Conservation (phyloP, 257 asterid genomes). For the Voacanga thouarsii region DNA sequence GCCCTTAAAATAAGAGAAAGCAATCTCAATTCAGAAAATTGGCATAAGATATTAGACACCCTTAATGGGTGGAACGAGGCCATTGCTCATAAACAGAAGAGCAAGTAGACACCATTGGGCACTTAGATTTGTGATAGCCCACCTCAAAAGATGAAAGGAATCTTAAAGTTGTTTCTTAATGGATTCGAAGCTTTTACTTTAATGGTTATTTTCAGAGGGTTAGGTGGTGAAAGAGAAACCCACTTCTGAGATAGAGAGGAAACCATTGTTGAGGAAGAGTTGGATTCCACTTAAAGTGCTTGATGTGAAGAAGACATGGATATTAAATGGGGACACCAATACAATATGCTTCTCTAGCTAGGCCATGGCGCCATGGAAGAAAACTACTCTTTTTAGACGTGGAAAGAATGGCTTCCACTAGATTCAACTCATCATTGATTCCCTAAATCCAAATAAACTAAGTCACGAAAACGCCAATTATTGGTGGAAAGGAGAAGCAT, state of each 20-base stretch:
- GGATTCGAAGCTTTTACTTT: conserved; percentile 32
- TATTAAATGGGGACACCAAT: conserved; percentile 37
- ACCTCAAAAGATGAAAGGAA: conserved; percentile 53
- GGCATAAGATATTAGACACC: conserved; percentile 11
- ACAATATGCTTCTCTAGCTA: conserved; percentile 20
- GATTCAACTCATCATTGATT: conserved; percentile 49
- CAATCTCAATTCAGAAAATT: not conserved
- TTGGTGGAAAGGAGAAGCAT: conserved; percentile 44
- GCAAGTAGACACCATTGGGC: conserved; percentile 51
- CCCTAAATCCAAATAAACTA: conserved; percentile 39
- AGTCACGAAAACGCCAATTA: conserved; percentile 49
- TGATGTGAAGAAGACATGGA: conserved; percentile 49
- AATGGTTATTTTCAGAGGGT: conserved; percentile 31
- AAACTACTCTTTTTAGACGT: conserved; percentile 44
- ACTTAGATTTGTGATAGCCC: conserved; percentile 71
- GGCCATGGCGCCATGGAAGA: conserved; percentile 17
- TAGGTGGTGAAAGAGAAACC: conserved; percentile 69
- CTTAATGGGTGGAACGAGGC: conserved; percentile 59
- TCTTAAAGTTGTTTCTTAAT: conserved; percentile 40
- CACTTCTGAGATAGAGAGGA: conserved; percentile 25
- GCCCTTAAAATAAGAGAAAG: conserved; percentile 20
- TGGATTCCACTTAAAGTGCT: conserved; percentile 68
- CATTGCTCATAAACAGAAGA: conserved; percentile 41
- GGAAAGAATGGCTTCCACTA: conserved; percentile 63
- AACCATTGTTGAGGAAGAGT: conserved; percentile 42